These are phyloP conservation scores for Stagonosporopsis rhizophila DNA, from an alignment of 2,329 filamentous ascomycete genomes.

Conservation along the genomic window DNA sequence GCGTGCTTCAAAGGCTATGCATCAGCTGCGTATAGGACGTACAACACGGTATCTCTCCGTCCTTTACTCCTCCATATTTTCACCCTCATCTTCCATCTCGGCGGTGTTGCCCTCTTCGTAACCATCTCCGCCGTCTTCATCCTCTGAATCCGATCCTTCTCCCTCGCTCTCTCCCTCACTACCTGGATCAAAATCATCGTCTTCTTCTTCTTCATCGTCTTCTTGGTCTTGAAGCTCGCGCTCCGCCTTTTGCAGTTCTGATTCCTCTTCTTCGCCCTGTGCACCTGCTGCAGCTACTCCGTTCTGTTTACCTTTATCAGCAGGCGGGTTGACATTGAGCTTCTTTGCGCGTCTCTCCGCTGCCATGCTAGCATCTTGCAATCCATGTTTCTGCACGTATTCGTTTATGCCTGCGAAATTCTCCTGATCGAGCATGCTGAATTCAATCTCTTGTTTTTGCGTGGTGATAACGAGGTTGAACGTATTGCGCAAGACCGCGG, in stretches of 20 bases:
- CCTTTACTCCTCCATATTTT: constrained; percentile 40
- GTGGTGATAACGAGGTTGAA: constrained; percentile 69
- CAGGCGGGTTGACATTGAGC: constrained; percentile 59
- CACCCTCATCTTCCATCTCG: constrained; percentile 31
- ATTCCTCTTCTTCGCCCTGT: constrained; percentile 43
- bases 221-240: constrained; percentile 47
- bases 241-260: constrained; percentile 51
- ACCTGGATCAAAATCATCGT: constrained; percentile 52
- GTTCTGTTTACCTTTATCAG: constrained; percentile 37
- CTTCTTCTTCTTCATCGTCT: constrained; percentile 52
- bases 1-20: neutral
- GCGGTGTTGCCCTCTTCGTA: constrained; percentile 41
- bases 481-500: constrained; percentile 68
- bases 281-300: constrained; percentile 20
- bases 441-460: constrained; percentile 65
- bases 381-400: constrained; percentile 66
- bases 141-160: constrained; percentile 45
- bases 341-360: constrained; percentile 66
- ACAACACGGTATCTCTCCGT: neutral
- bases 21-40: too few species aligned
- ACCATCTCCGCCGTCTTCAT: constrained; percentile 43
- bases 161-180: constrained; percentile 52
- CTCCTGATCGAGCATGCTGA: constrained; percentile 70
- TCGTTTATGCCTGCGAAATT: constrained; percentile 68
- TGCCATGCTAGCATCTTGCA: constrained; percentile 70